Conservation (phyloP, 2,329 filamentous ascomycete genomes). For the Fusarium sp. region DNA sequence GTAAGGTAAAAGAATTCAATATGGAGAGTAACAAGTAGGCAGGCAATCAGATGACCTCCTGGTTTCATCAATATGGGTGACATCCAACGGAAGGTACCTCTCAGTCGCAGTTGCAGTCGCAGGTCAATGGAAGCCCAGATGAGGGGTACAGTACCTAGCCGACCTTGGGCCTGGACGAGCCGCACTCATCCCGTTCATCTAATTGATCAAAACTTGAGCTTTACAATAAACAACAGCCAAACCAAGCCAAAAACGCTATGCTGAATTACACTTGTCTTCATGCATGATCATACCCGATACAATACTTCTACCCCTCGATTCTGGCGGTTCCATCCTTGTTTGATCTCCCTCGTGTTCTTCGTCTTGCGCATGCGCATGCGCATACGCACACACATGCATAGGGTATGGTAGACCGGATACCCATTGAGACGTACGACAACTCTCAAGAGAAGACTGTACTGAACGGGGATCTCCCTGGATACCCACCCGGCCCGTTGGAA, state of each 20-base stretch:
- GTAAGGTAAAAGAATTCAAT: not conserved
- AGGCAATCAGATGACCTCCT: conserved; percentile 11
- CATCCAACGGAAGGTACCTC: conserved; percentile 8
- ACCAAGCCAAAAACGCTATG: conserved; percentile 8
- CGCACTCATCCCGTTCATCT: conserved; percentile 32
- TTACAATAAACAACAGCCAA: conserved; percentile 17
- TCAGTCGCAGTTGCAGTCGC: conserved; percentile 12
- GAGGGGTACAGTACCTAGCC: conserved; percentile 33
- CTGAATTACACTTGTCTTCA: conserved; percentile 4
- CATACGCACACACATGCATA: conserved; percentile 18
- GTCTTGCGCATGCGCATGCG: conserved; percentile 21
- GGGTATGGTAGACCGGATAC: not conserved
- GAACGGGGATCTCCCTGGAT: conserved; percentile 40
- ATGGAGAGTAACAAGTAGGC: not conserved
- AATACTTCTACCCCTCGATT: conserved; percentile 7
- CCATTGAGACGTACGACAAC: conserved; percentile 38
- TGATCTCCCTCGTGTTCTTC: conserved; percentile 34
- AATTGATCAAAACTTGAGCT: conserved; percentile 22
- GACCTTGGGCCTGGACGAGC: conserved; percentile 25
- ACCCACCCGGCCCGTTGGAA: conserved; percentile 46
- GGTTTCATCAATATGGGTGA: conserved; percentile 29
- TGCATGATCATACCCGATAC: conserved; percentile 16
- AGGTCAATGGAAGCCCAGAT: conserved; percentile 8
- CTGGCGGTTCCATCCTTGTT: conserved; percentile 21
- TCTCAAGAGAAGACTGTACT: conserved; percentile 11